phyloP scores from a whole-genome alignment of 306 rosid genomes.

The Fragaria ananassa region DNA sequence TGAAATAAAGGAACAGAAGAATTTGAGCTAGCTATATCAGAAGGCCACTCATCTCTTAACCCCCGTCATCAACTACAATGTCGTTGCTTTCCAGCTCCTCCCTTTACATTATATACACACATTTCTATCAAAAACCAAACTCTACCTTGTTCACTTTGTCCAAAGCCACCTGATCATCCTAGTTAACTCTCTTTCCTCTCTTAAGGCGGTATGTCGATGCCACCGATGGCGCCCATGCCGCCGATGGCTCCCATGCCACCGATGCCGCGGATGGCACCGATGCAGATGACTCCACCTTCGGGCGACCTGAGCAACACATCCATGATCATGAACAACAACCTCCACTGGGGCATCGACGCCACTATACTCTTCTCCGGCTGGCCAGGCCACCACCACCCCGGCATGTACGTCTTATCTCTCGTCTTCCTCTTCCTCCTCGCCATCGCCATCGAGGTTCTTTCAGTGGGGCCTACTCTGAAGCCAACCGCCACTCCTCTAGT shows the following conservation, averaged over 20 bases:
- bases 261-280: not conserved
- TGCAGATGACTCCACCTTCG: slow-evolving; percentile 2
- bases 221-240: no score
- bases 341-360: slow-evolving; percentile 60
- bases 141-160: not conserved
- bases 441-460: slow-evolving; percentile 52
- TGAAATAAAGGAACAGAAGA: not conserved
- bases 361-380: slow-evolving; percentile 56
- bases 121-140: not conserved
- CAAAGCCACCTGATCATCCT: slow-evolving; percentile 1
- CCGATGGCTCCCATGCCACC: not conserved
- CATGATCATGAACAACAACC: slow-evolving; percentile 39
- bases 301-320: slow-evolving; percentile 33
- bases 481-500: slow-evolving; percentile 23
- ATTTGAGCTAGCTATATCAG: not conserved
- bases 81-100: slow-evolving; percentile 27
- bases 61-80: slow-evolving; percentile 1
- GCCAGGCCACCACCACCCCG: slow-evolving; percentile 50
- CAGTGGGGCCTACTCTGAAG: slow-evolving; percentile 38
- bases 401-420: slow-evolving; percentile 63
- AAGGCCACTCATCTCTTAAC: not conserved
- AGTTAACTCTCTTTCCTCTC: not conserved
- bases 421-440: slow-evolving; percentile 53
- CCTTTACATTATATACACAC: not conserved
- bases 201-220: no score